Evolutionary conservation across 2,329 filamentous ascomycete genomes (phyloP), one percentile per base, ranked within the genome.

Genomic region (Apiospora saccharicola): DNA sequence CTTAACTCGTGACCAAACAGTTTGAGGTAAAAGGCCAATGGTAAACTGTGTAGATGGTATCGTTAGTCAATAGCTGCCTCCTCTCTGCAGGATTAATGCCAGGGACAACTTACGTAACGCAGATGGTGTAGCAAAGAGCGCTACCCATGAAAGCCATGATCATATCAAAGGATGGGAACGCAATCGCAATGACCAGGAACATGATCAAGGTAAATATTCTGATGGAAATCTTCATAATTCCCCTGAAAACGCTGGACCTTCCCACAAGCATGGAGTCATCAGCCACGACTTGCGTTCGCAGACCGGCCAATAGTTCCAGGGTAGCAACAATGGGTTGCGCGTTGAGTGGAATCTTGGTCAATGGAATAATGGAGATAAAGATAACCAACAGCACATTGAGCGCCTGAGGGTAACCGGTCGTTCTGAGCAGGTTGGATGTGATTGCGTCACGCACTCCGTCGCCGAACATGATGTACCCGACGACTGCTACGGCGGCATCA

Each of bases 291-390:
- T 85, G 74, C 70, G 81, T 81, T 34, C 80, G 91, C 61, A 98
- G 87, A 67, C 95, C 94, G 73, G 90, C 88, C 72, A 98, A 84
- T 68, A 96, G 90, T 84, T 98, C 96, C 70, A 94, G 83, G 0
- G 95, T 98, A 44, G 92, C 92, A 75, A 98, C 90, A 76, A 98
- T 95, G 14, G 96, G 96, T 1, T 95, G 92, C 12, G 93, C 92
- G 80, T 95, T 97, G 47, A 98, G 86, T 0, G 95, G 95, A n/a
- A 98, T 91, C 83, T 99, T 99, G 47, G 96, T 98, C 70, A 99
- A 85, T 0, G 96, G 96, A 75, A 98, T 98, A 79, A 98, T 95
- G 79, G 93, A 93, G 76, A 98, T 93, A 81, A 95, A 96, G 74
- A 94, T 86, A 75, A 94, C 94, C 81, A 98, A 93, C 76, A 96